Percentiles rank a stretch among this genome's conserved stretches.
phyloP scores from a whole-genome alignment of 345 rosid species.

The Carallia pectinifolia region DNA sequence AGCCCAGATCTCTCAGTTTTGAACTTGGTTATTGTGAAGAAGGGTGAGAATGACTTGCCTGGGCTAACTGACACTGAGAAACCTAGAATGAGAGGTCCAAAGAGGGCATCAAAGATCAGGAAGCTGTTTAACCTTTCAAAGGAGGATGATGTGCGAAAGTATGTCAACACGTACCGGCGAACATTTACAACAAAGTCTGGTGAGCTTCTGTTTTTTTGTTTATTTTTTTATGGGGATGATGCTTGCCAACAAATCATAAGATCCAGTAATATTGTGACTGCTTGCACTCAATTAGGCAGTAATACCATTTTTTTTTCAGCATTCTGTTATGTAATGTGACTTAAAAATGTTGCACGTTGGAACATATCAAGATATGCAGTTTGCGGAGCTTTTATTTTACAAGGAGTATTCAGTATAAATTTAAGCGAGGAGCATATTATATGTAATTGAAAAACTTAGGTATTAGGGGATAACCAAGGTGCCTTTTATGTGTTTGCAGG shows the following conservation, averaged over 20 bases:
- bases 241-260: too few species aligned
- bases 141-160: conserved; percentile 78
- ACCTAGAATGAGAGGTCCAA: conserved; percentile 88
- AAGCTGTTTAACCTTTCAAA: conserved; percentile 69
- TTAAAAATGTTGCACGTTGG: too few species aligned
- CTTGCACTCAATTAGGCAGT: too few species aligned
- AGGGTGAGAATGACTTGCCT: conserved; percentile 78
- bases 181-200: conserved; percentile 76
- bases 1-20: conserved; percentile 78
- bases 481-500: conserved; percentile 14
- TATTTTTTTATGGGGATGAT: background rate
- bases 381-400: too few species aligned
- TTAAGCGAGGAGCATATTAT: too few species aligned
- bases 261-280: too few species aligned
- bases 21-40: conserved; percentile 76
- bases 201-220: conserved; percentile 7
- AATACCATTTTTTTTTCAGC: too few species aligned
- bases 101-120: conserved; percentile 78
- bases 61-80: conserved; percentile 71
- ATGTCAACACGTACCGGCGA: conserved; percentile 81
- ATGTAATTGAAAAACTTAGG: too few species aligned
- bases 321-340: too few species aligned
- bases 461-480: background rate
- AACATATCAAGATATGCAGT: too few species aligned
- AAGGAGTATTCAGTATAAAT: too few species aligned